Percentiles rank a stretch among this genome's conserved stretches.
phyloP scores from a whole-genome alignment of 2,329 filamentous ascomycete species.

The Paraconiothyrium sp. region DNA sequence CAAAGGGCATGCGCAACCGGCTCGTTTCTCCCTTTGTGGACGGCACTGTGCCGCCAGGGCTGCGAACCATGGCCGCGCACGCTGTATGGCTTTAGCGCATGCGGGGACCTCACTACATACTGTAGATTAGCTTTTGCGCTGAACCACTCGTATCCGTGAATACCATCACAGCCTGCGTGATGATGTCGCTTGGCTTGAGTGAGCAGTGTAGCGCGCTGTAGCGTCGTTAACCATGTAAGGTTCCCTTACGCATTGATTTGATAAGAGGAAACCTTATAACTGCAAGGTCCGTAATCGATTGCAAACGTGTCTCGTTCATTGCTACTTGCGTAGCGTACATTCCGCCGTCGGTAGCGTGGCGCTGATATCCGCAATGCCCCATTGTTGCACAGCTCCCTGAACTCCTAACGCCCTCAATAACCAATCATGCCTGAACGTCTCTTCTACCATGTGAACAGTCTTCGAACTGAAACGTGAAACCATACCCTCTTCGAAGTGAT shows the following conservation, averaged over 20 bases:
- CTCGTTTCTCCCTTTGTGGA: neutral
- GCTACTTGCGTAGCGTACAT: conserved; percentile 12
- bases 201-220: neutral
- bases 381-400: neutral
- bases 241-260: neutral
- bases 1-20: neutral
- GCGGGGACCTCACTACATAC: neutral
- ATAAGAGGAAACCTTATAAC: neutral
- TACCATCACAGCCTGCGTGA: neutral
- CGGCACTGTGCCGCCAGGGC: neutral
- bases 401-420: conserved; percentile 2
- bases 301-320: conserved; percentile 4
- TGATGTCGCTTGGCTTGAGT: conserved; percentile 1
- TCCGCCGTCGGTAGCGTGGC: neutral
- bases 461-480: neutral
- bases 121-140: neutral
- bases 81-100: neutral
- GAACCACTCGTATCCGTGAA: neutral
- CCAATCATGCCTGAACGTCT: neutral
- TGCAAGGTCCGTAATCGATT: neutral
- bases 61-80: neutral
- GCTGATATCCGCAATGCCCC: neutral
- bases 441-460: neutral
- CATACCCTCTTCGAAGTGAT: neutral
- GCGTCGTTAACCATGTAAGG: neutral